These are phyloP conservation scores for Penicillium verrucosum DNA, from an alignment of 2,329 filamentous ascomycete species.

Conservation along the genomic window DNA sequence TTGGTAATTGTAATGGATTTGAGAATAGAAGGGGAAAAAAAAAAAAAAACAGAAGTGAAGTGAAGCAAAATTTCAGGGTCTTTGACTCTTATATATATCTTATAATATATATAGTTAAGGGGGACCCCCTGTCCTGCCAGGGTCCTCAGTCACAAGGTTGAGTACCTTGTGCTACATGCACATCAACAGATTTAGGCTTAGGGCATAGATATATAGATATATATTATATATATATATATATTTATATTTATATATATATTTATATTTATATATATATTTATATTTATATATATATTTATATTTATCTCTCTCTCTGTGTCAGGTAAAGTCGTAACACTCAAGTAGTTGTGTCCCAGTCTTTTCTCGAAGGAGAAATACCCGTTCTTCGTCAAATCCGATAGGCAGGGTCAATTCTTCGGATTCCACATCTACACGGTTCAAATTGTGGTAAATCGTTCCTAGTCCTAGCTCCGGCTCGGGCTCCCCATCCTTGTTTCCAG, in stretches of 20 bases:
- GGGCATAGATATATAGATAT: background rate
- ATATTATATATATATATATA: background rate
- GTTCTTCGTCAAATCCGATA: slow-evolving; percentile 88
- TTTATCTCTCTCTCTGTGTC: background rate
- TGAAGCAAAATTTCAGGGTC: background rate
- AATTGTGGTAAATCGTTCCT: background rate
- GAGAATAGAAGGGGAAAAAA: background rate
- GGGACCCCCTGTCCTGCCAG: slow-evolving; percentile 9
- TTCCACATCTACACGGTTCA: background rate
- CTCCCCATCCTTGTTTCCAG: slow-evolving; percentile 31
- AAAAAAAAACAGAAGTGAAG: background rate
- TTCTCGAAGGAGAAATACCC: slow-evolving; percentile 81
- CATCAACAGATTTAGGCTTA: background rate
- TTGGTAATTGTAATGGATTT: background rate
- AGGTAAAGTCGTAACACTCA: slow-evolving; percentile 85
- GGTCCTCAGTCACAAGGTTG: slow-evolving; percentile 19
- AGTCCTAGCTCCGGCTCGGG: background rate
- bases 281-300: no score
- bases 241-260: no score
- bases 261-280: no score
- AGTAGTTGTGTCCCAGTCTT: slow-evolving; percentile 67
- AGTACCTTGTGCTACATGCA: slow-evolving; percentile 21
- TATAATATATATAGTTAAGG: no score
- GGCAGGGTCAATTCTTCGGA: slow-evolving; percentile 27
- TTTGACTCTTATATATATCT: slow-evolving; percentile 8